phyloP scores from a whole-genome alignment of 2,329 filamentous ascomycete genomes.

The Diplodia corticola region DNA sequence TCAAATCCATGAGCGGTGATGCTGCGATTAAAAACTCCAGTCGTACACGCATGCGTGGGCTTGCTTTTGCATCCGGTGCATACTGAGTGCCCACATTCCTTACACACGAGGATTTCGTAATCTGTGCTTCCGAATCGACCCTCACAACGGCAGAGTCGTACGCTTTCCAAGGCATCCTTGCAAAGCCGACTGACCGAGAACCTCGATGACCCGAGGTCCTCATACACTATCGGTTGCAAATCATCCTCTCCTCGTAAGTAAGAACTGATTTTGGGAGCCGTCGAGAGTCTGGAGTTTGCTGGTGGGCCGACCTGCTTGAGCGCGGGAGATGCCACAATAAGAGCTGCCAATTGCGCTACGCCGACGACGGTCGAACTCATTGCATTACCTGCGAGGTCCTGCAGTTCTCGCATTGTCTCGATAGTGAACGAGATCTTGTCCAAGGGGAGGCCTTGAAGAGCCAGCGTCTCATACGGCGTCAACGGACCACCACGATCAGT shows the following conservation, averaged over 20 bases:
- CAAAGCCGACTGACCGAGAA: background rate
- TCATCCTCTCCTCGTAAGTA: background rate
- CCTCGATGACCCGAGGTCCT: background rate
- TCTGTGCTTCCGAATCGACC: conserved; percentile 43
- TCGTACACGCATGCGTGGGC: conserved; percentile 50
- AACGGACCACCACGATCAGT: conserved; percentile 62
- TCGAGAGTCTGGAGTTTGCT: background rate
- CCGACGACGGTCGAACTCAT: conserved; percentile 76
- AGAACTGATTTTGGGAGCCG: background rate
- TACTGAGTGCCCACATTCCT: conserved; percentile 55
- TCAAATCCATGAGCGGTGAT: conserved; percentile 48
- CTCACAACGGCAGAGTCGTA: conserved; percentile 60
- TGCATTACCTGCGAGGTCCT: conserved; percentile 75
- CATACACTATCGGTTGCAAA: background rate
- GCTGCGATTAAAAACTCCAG: background rate
- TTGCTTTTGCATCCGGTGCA: conserved; percentile 58
- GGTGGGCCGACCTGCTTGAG: background rate
- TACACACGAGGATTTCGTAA: conserved; percentile 50
- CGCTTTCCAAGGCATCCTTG: conserved; percentile 39
- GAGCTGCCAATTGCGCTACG: conserved; percentile 58
- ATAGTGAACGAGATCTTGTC: conserved; percentile 63
- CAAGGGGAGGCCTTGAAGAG: conserved; percentile 68
- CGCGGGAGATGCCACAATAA: conserved; percentile 46
- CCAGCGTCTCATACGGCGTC: conserved; percentile 62
- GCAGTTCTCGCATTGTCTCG: conserved; percentile 59